Evolutionary conservation across 257 asterid species (phyloP), one percentile per base, ranked within the genome.

Genomic region (Ilex asprella): DNA sequence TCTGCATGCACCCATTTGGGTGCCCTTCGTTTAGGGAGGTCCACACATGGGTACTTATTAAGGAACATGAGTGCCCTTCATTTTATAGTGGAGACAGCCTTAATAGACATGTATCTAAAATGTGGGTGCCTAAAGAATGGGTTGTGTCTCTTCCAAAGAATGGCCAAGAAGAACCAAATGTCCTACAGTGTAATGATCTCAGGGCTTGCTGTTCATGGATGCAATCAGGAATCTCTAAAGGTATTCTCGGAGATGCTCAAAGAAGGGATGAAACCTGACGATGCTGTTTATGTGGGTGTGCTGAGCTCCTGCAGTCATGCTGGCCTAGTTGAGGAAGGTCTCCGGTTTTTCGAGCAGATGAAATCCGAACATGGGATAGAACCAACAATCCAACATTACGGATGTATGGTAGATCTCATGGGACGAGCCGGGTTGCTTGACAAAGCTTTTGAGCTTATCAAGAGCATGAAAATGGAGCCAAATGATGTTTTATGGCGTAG

Each of bases 321-420:
- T 2, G 84, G 95, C 12, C 63, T 85, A 30, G 89, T 79, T 14
- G 76, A 86, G 46, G 76, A 82, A 67, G 96, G 95, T 0, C 14
- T 68, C 32, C 59, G 67, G 30, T 75, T 62, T 67, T 88, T 86
- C 7, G 75, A 82, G 0, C 64, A 67, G 63, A 84, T 88, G 95
- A 80, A 66, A 70, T 49, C 14, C 16, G 79, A 84, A 67, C 78
- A 85, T 44, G 31, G 63, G 55, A 75, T 82, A 60, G 66, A 73
- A 65, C 84, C 95, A 10, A 84, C 90, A 0, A 55, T 91, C 49
- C 95, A 86, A 50, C 98, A 91, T 62, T 86, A 86, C 11, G 95
- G 95, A 15, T 91, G 95, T 75, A 66, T 88, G 83, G 88, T 91
- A 31, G 92, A 86, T 77, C 87, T 88, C 31, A 60, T 82, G 80